Evolutionary conservation across 257 asterid genomes (phyloP).

Genomic region (Anisodus acutangulus): DNA sequence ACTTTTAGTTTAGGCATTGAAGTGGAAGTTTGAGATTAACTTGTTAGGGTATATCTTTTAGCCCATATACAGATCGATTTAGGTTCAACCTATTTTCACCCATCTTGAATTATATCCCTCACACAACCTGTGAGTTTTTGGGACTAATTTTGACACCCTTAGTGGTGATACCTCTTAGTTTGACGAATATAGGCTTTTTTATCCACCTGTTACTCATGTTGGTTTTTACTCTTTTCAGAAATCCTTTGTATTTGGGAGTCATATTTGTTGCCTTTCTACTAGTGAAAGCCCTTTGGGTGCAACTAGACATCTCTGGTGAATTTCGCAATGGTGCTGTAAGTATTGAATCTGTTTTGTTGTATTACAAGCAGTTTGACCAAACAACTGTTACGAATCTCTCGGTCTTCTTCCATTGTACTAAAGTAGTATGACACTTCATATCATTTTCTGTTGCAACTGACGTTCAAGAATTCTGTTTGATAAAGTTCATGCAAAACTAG

Average conservation of each 20-base stretch:
- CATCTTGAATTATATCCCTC: not conserved
- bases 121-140: not conserved
- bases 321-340: constrained; percentile 97
- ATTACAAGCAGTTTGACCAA: not conserved
- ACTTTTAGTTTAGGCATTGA: constrained; percentile 6
- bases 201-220: not conserved
- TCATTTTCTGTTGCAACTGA: not conserved
- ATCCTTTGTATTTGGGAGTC: constrained; percentile 82
- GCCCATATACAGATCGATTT: not conserved
- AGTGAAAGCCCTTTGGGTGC: constrained; percentile 94
- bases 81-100: not conserved
- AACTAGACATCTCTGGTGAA: constrained; percentile 82
- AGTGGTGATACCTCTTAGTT: not conserved
- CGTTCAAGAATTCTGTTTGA: not conserved
- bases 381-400: not conserved
- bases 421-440: not conserved
- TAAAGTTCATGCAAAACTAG: not conserved
- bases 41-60: not conserved
- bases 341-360: constrained; percentile 28
- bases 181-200: constrained; percentile 3
- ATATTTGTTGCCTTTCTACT: constrained; percentile 76
- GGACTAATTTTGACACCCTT: not conserved
- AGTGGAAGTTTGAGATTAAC: not conserved
- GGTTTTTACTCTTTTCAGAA: constrained; percentile 58
- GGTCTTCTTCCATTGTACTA: not conserved